Evolutionary conservation across 2,329 filamentous ascomycete genomes (phyloP).

Genomic region (Nannizzia gypsea): DNA sequence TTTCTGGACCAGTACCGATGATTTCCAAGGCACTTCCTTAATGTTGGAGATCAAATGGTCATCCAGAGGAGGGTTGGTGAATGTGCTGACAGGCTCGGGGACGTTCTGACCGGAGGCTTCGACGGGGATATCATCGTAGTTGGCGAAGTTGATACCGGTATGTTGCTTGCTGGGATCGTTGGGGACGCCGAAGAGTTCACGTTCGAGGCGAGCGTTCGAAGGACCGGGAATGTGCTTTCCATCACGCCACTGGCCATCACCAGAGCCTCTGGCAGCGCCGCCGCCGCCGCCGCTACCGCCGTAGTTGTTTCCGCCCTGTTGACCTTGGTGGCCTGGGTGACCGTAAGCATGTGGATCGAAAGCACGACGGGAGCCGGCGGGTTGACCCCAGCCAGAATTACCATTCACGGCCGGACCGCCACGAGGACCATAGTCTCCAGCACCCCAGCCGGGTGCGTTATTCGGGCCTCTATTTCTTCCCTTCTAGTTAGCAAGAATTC

Average conservation of each 20-base stretch:
- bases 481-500: slow-evolving; percentile 6
- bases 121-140: slow-evolving; percentile 98
- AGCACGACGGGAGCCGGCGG: slow-evolving; percentile 28
- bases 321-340: slow-evolving; percentile 36
- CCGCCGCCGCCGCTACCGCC: slow-evolving; percentile 25
- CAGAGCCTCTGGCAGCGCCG: slow-evolving; percentile 61
- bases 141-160: slow-evolving; percentile 99
- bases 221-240: slow-evolving; percentile 93
- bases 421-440: not conserved
- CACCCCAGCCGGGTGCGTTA: slow-evolving; percentile 13
- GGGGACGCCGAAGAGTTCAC: slow-evolving; percentile 81
- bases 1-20: slow-evolving; percentile 98
- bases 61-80: slow-evolving; percentile 90
- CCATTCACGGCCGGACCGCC: slow-evolving; percentile 27
- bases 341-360: slow-evolving; percentile 54
- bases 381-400: slow-evolving; percentile 28
- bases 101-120: slow-evolving; percentile 91
- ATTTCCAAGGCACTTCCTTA: slow-evolving; percentile 76
- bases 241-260: slow-evolving; percentile 91
- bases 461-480: slow-evolving; percentile 16
- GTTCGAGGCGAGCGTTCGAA: slow-evolving; percentile 77
- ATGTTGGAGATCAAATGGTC: slow-evolving; percentile 91
- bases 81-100: slow-evolving; percentile 78
- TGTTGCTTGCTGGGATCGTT: slow-evolving; percentile 93
- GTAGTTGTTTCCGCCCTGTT: slow-evolving; percentile 34